phyloP scores from a whole-genome alignment of 2,329 filamentous ascomycete genomes.

The Trichoderma pleuroti region DNA sequence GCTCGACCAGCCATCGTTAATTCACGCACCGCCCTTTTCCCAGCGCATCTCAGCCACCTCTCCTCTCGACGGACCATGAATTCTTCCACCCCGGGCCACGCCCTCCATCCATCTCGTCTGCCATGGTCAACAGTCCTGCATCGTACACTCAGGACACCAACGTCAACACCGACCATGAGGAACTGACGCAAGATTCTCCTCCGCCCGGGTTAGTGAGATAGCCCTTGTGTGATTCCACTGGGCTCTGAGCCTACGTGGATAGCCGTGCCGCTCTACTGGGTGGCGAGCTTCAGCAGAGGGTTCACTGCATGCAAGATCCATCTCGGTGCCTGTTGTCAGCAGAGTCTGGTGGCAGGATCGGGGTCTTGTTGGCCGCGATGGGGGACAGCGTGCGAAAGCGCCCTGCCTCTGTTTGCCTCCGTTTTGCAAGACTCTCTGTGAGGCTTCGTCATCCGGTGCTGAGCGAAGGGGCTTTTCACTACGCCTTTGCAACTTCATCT shows the following conservation, averaged over 20 bases:
- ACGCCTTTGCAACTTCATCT: neutral
- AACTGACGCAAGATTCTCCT: neutral
- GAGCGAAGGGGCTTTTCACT: neutral
- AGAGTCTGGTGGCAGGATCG: neutral
- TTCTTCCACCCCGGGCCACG: neutral
- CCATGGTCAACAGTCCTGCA: neutral
- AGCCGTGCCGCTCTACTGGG: neutral
- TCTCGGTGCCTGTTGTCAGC: neutral
- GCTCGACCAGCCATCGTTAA: neutral
- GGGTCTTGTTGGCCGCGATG: neutral
- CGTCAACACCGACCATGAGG: neutral
- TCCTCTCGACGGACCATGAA: neutral
- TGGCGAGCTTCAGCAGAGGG: neutral
- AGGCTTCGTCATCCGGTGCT: neutral
- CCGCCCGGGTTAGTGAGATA: conserved; percentile 4
- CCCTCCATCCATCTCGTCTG: neutral
- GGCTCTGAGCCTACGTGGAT: neutral
- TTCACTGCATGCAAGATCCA: conserved; percentile 1
- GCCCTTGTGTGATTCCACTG: neutral
- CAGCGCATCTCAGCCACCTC: neutral
- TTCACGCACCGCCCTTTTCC: neutral
- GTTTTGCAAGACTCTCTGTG: neutral
- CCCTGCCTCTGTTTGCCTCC: neutral
- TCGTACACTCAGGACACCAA: neutral
- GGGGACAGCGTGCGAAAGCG: neutral